phyloP scores from a whole-genome alignment of 257 asterid genomes.

The Solanum microdontum region DNA sequence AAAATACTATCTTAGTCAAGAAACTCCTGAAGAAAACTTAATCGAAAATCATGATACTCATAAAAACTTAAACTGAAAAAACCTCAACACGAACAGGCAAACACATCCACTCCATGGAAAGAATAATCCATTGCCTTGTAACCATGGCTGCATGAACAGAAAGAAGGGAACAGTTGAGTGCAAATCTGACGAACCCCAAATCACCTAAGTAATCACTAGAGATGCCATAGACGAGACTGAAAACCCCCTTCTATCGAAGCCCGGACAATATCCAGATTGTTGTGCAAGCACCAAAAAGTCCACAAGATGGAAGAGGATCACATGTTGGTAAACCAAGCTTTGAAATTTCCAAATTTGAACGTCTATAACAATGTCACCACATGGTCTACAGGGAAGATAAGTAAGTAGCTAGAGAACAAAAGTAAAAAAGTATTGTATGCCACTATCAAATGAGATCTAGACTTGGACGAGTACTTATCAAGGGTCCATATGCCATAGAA shows the following conservation, averaged over 20 bases:
- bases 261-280: background rate
- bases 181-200: background rate
- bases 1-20: background rate
- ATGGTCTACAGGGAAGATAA: background rate
- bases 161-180: background rate
- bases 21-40: background rate
- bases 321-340: background rate
- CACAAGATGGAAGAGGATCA: background rate
- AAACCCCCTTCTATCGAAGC: background rate
- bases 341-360: background rate
- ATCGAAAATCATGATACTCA: background rate
- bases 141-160: background rate
- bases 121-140: background rate
- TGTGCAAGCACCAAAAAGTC: background rate
- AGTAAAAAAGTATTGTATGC: background rate
- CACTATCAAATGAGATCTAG: background rate
- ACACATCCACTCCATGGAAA: background rate
- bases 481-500: background rate
- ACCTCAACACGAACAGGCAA: background rate
- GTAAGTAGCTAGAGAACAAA: background rate
- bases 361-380: background rate
- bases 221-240: too few species aligned
- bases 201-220: background rate
- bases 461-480: background rate
- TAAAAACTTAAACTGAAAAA: background rate